These are phyloP conservation scores for Stachybotrys chartarum DNA, from an alignment of 2,329 filamentous ascomycete genomes.

Conservation along the genomic window DNA sequence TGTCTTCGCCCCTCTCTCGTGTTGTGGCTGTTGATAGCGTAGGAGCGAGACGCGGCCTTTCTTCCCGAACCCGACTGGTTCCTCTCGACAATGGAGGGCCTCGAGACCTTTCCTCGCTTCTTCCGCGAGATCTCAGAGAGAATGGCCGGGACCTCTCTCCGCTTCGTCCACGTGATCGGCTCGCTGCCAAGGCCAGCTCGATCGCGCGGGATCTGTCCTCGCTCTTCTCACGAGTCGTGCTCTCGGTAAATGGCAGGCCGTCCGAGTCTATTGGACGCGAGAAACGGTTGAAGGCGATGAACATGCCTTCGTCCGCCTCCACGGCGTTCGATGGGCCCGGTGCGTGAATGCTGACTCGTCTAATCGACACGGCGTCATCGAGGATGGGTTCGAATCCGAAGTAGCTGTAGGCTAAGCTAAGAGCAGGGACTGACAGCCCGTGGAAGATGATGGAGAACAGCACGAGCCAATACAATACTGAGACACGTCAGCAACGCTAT, in stretches of 20 bases:
- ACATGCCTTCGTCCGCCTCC: slow-evolving; percentile 21
- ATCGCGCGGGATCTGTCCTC: background rate
- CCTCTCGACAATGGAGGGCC: background rate
- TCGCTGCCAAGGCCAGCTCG: background rate
- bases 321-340: slow-evolving; percentile 27
- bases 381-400: slow-evolving; percentile 28
- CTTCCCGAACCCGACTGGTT: background rate
- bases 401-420: slow-evolving; percentile 29
- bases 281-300: slow-evolving; percentile 38
- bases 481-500: background rate
- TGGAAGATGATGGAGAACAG: slow-evolving; percentile 37
- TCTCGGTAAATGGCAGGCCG: background rate
- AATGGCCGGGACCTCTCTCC: background rate
- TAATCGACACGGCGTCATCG: slow-evolving; percentile 29
- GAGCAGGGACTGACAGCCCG: slow-evolving; percentile 36
- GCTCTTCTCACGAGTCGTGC: background rate
- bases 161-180: background rate
- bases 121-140: background rate
- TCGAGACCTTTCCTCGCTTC: background rate
- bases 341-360: slow-evolving; percentile 21
- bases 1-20: background rate
- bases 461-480: slow-evolving; percentile 3
- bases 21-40: background rate
- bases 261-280: slow-evolving; percentile 19
- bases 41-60: background rate